Percentiles rank a stretch among this genome's conserved stretches.
phyloP scores from a whole-genome alignment of 306 rosid species.

The Oxytropis ochrocephala region DNA sequence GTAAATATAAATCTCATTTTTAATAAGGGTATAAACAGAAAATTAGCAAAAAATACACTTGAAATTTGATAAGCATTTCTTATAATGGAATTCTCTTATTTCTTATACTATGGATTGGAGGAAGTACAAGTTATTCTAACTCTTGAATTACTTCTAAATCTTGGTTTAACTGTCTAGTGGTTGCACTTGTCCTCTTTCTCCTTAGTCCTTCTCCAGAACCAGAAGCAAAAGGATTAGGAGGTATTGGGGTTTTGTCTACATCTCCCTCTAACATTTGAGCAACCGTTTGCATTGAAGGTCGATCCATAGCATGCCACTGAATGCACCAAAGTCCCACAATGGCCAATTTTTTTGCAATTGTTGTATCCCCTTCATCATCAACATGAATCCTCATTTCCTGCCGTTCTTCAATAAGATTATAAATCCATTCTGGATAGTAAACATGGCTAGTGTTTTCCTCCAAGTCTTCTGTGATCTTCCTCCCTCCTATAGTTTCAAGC shows the following conservation, averaged over 20 bases:
- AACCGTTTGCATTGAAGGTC: too few relatives aligned
- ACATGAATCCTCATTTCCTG: neutral
- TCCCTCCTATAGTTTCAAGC: slow-evolving; percentile 37
- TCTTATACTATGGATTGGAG: too few relatives aligned
- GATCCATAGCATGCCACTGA: too few relatives aligned
- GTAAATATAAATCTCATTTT: too few relatives aligned
- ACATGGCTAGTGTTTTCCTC: slow-evolving; percentile 21
- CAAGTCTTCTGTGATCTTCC: slow-evolving; percentile 2
- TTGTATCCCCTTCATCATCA: neutral
- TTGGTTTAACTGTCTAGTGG: neutral
- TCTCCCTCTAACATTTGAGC: too few relatives aligned
- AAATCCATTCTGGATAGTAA: slow-evolving; percentile 33
- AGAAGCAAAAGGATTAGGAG: slow-evolving; percentile 5
- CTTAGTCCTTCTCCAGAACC: neutral
- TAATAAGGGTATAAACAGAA: too few relatives aligned
- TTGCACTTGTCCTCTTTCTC: neutral
- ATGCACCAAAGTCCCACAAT: too few relatives aligned
- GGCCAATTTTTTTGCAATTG: neutral
- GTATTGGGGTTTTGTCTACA: neutral
- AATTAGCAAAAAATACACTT: too few relatives aligned
- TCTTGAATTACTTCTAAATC: neutral
- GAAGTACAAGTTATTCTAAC: neutral
- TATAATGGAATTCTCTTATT: too few relatives aligned
- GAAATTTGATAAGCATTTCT: too few relatives aligned
- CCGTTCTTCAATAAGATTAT: slow-evolving; percentile 5